These are phyloP conservation scores for Xylariaceae sp. DNA, from an alignment of 2,329 filamentous ascomycete species.

Conservation along the genomic window DNA sequence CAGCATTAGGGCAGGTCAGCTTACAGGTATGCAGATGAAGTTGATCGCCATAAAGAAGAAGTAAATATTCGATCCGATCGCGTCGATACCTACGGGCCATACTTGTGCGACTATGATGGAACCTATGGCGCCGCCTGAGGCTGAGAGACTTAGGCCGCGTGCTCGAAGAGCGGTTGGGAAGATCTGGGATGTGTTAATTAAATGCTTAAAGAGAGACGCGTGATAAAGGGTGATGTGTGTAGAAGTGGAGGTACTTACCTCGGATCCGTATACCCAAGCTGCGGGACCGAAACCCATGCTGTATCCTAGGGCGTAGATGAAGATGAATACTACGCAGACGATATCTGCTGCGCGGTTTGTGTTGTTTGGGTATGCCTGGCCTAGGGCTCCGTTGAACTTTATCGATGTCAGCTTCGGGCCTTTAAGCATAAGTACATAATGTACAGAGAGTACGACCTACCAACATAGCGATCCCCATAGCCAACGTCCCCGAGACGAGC, in stretches of 20 bases:
- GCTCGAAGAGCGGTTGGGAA: constrained; percentile 58
- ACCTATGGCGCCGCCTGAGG: constrained; percentile 53
- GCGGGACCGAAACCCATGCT: constrained; percentile 56
- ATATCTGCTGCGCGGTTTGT: constrained; percentile 47
- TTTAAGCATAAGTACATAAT: constrained; percentile 1
- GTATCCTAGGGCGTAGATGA: constrained; percentile 57
- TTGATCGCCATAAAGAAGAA: constrained; percentile 58
- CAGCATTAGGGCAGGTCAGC: not conserved
- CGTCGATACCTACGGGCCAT: constrained; percentile 53
- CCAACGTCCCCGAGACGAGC: constrained; percentile 45
- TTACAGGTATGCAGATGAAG: constrained; percentile 44
- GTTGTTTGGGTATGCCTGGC: constrained; percentile 50
- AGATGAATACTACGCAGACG: constrained; percentile 53
- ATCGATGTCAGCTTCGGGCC: not conserved
- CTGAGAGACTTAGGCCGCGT: constrained; percentile 53
- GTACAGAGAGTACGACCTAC: constrained; percentile 34
- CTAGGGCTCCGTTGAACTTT: constrained; percentile 54
- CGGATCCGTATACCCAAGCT: constrained; percentile 59
- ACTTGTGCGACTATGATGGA: constrained; percentile 53
- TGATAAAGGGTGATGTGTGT: not conserved
- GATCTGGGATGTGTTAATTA: constrained; percentile 38
- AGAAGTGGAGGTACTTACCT: constrained; percentile 36
- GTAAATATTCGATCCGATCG: constrained; percentile 51
- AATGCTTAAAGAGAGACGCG: not conserved
- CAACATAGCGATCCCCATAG: constrained; percentile 54